Evolutionary conservation across 1,284 basidiomycete species (phyloP), one percentile per base, ranked within the genome.

Genomic region (Austroboletus novae-zelandiae): DNA sequence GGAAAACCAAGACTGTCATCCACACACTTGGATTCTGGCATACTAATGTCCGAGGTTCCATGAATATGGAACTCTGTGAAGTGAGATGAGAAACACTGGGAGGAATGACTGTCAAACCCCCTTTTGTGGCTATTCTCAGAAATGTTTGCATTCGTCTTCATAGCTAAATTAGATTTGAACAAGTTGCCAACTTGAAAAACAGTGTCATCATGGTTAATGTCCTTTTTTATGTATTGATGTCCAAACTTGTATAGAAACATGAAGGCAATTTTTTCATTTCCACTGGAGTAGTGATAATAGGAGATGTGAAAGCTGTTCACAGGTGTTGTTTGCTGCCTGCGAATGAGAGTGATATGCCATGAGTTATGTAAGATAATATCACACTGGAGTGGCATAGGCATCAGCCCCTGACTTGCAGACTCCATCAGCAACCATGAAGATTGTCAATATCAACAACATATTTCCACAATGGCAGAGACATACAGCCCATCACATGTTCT

Each of bases 181-280:
- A 45, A 42, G 23, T 17, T 25, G 15, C 40, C 17, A n/a, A n/a
- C n/a, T n/a, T n/a, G n/a, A 17, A 60, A 47, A 17, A 32, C 11
- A n/a, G 36, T 6, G 17, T 46, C 43, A 14, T n/a, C 29, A 13
- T 48, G 48, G 43, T 13, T 43, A 3, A 17, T 25, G 9, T 61
- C 52, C 27, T 55, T 50, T 37, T 50, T 61, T 47, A 50, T 55
- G 14, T 48, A 36, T 29, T 51, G 45, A 1, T 46, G 40, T n/a
- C 52, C 47, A 36, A 67, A 59, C 40, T 55, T 64, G 58, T 48
- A 64, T 3, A 53, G 51, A 32, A 54, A 49, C 50, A 65, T 61
- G 31, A 39, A 5, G 10, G 29, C 53, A 17, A 17, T 43, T 29
- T 34, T 14, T 40, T 48, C 37, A 40, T 27, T 30, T 30, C 10